These are phyloP conservation scores for Pythium sp. DNA, from an alignment of 352 stramenopile species.

Conservation along the genomic window DNA sequence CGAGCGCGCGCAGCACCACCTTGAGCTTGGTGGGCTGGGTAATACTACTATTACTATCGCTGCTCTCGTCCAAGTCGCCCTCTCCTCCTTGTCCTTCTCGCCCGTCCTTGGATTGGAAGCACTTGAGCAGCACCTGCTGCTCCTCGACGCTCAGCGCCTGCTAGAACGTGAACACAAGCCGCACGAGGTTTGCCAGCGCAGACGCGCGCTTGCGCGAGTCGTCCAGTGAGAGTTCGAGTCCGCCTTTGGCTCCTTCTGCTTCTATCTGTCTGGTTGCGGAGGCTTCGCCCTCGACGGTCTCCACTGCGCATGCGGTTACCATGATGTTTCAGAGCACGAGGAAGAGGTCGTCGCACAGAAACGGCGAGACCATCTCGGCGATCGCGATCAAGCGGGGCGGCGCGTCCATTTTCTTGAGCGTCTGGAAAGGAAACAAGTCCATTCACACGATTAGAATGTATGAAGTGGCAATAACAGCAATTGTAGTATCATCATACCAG, in stretches of 20 bases:
- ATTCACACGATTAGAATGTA: neutral
- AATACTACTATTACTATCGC: neutral
- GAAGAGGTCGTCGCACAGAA: constrained; percentile 55
- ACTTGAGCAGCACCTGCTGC: constrained; percentile 33
- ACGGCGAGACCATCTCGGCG: constrained; percentile 42
- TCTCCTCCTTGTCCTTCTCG: neutral
- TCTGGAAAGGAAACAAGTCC: neutral
- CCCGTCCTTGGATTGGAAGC: constrained; percentile 19
- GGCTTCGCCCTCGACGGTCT: neutral
- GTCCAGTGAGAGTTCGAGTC: constrained; percentile 15
- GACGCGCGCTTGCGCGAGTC: constrained; percentile 37
- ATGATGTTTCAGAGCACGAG: constrained; percentile 62
- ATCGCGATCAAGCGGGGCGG: constrained; percentile 29
- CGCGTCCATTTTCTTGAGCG: constrained; percentile 37
- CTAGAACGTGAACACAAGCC: constrained; percentile 45
- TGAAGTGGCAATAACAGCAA: neutral
- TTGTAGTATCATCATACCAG: neutral
- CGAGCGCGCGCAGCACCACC: constrained; percentile 44
- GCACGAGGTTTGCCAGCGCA: constrained; percentile 41
- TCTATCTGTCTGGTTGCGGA: neutral
- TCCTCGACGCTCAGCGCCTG: constrained; percentile 56
- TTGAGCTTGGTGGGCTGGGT: constrained; percentile 26
- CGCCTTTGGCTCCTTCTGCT: neutral
- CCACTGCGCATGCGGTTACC: constrained; percentile 25
- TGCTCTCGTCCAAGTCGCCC: neutral